Percentiles rank a stretch among this genome's conserved stretches.
Conservation (phyloP, 192 early-diverging fungal genomes). For the Mortierella antarctica region DNA sequence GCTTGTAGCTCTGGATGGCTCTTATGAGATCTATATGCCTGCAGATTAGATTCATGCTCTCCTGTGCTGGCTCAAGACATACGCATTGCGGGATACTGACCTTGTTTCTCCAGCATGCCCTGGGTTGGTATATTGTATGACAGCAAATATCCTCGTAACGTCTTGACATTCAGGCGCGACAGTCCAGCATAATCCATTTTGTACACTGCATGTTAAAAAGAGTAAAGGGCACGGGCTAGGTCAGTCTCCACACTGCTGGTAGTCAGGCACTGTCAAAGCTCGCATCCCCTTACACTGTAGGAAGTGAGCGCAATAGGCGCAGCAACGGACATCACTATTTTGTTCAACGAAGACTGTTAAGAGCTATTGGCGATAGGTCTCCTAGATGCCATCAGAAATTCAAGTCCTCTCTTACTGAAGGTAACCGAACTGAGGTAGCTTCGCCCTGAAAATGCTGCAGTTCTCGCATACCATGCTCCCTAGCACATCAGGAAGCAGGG, state of each 20-base stretch:
- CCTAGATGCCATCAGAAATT: not conserved
- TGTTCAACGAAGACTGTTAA: not conserved
- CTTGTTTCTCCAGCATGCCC: slow-evolving; percentile 53
- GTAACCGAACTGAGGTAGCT: slow-evolving; percentile 52
- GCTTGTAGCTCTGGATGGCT: slow-evolving; percentile 41
- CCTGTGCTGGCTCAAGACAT: not conserved
- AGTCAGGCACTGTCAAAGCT: not conserved
- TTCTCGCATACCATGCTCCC: slow-evolving; percentile 45
- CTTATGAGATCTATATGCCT: slow-evolving; percentile 24
- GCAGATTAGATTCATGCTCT: not conserved
- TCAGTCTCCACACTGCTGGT: not conserved
- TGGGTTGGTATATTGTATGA: slow-evolving; percentile 48
- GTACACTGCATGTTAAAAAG: slow-evolving; percentile 14
- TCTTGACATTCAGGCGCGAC: slow-evolving; percentile 46
- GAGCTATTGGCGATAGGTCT: not conserved
- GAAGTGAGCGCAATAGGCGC: slow-evolving; percentile 46
- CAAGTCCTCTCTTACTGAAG: slow-evolving; percentile 27
- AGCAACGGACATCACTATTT: slow-evolving; percentile 50
- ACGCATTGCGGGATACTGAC: slow-evolving; percentile 2
- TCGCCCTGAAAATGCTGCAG: slow-evolving; percentile 37
- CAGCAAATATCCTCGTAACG: slow-evolving; percentile 35
- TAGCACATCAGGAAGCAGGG: slow-evolving; percentile 3
- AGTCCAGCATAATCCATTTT: slow-evolving; percentile 46
- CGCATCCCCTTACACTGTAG: slow-evolving; percentile 14
- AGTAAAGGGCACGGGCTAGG: not conserved